Evolutionary conservation across 2,329 filamentous ascomycete species (phyloP), one percentile per base, ranked within the genome.

Genomic region (Xylaria arbuscula): DNA sequence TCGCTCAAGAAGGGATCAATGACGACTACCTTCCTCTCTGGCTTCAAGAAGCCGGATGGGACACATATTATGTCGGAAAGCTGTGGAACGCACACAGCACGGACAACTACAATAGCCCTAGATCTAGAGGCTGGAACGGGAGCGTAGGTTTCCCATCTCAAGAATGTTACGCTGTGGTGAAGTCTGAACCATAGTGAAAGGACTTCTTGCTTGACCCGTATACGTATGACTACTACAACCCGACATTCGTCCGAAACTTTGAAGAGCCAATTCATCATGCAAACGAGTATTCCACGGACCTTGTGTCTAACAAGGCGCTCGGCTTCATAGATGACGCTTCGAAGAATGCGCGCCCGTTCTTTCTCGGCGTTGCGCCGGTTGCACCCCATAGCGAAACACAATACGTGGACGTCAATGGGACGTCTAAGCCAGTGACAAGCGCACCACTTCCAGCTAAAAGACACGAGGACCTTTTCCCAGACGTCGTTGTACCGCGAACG

Each of bases 21-120:
- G 84, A 89, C 1, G 85, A 90, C 40, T 92, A 90, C 68, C 83
- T 93, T 0, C 91, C 90, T 0, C 76, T 93, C 0, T 93, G 90
- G 90, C 79, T 93, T 19, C 89, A 92, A 72, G 77, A 86, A 9
- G 87, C 86, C 0, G 90, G 90, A 0, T 93, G 92, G 76, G 86
- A 88, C 72, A 92, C 90, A 0, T 92, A 91, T 74, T 93, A 93
- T 73, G 88, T 87, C 0, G 91, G 89, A n/a, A 93, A 93, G 75
- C 81, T 92, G 2, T 90, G 91, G 80, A 93, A 93, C 71, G 81
- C 84, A 0, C 89, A 92, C 60, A 87, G 81, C 0, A 81, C 86
- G 1, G 74, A 83, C 0, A 92, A 91, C 67, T 92, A 91, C 75
- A 81, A 90, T 74, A 80, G 81, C 6, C 86, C 89, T 0, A 83